Percentiles rank a stretch among this genome's conserved stretches.
Conservation (phyloP, 2,329 filamentous ascomycete species). For the Acarospora socialis region DNA sequence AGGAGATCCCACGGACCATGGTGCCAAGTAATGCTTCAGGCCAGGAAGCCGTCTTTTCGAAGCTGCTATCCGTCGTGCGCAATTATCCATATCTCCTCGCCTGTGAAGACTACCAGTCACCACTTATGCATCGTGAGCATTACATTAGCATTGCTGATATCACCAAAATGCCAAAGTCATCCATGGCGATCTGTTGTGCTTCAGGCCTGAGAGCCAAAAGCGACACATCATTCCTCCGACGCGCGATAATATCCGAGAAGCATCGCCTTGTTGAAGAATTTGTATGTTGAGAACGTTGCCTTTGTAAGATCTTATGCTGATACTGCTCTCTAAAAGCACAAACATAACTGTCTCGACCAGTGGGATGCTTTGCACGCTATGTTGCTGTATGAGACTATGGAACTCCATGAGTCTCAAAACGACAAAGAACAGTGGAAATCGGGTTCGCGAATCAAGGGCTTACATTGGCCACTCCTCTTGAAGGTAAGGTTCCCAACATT, state of each 20-base stretch:
- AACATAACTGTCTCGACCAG: slow-evolving; percentile 10
- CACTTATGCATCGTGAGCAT: slow-evolving; percentile 13
- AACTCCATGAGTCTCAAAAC: slow-evolving; percentile 7
- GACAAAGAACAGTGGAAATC: slow-evolving; percentile 13
- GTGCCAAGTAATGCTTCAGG: slow-evolving; percentile 1
- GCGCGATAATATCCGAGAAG: too few relatives aligned
- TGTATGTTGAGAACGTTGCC: too few relatives aligned
- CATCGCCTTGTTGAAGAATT: too few relatives aligned
- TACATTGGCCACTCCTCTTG: slow-evolving; percentile 14
- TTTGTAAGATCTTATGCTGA: too few relatives aligned
- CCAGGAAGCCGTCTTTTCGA: not conserved
- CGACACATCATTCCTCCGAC: too few relatives aligned
- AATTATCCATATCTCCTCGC: slow-evolving; percentile 14
- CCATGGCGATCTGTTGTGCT: slow-evolving; percentile 16
- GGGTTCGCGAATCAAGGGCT: slow-evolving; percentile 10
- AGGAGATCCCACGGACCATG: too few relatives aligned
- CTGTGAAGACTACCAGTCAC: slow-evolving; percentile 10
- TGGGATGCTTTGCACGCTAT: slow-evolving; percentile 17
- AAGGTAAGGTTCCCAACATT: too few relatives aligned
- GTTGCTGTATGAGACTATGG: slow-evolving; percentile 16
- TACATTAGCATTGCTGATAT: slow-evolving; percentile 15
- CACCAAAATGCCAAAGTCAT: slow-evolving; percentile 12
- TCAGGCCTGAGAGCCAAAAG: too few relatives aligned
- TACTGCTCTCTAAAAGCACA: slow-evolving; percentile 1
- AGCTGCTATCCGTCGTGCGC: slow-evolving; percentile 5